Conservation (phyloP, 2,329 filamentous ascomycete species). For the Aspergillus sp. region DNA sequence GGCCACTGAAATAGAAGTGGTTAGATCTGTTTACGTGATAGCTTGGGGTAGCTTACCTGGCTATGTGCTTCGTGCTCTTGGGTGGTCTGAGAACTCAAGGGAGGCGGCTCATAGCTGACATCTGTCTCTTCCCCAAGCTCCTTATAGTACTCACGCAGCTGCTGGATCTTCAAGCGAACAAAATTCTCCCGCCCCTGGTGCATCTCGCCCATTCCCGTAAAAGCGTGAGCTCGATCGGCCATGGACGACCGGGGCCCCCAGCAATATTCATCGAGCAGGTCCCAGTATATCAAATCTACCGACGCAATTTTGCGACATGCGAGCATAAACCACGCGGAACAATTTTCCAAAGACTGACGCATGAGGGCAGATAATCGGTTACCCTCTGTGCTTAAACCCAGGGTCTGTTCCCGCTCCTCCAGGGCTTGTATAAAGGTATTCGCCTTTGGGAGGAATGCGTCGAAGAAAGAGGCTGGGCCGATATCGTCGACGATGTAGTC, state of each 20-base stretch:
- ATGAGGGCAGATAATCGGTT: slow-evolving; percentile 5
- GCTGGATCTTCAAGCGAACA: slow-evolving; percentile 6
- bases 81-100: too few relatives aligned
- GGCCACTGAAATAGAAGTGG: too few relatives aligned
- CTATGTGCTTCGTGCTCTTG: too few relatives aligned
- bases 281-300: slow-evolving; percentile 18
- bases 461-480: background rate
- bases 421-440: background rate
- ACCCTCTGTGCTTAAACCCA: background rate
- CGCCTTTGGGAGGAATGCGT: background rate
- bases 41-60: too few relatives aligned
- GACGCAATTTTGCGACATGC: slow-evolving; percentile 1
- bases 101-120: background rate
- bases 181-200: slow-evolving; percentile 3
- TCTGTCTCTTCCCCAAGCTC: slow-evolving; percentile 10
- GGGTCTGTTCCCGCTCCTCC: background rate
- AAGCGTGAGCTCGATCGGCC: background rate
- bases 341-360: background rate
- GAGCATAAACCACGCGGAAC: slow-evolving; percentile 15
- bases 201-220: slow-evolving; percentile 3
- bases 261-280: slow-evolving; percentile 17
- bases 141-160: slow-evolving; percentile 2
- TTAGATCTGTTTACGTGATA: too few relatives aligned
- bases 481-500: background rate
- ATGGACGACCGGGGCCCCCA: slow-evolving; percentile 10